Evolutionary conservation across 768 basidiomycete species (phyloP).

Genomic region (Trametes cingulata): DNA sequence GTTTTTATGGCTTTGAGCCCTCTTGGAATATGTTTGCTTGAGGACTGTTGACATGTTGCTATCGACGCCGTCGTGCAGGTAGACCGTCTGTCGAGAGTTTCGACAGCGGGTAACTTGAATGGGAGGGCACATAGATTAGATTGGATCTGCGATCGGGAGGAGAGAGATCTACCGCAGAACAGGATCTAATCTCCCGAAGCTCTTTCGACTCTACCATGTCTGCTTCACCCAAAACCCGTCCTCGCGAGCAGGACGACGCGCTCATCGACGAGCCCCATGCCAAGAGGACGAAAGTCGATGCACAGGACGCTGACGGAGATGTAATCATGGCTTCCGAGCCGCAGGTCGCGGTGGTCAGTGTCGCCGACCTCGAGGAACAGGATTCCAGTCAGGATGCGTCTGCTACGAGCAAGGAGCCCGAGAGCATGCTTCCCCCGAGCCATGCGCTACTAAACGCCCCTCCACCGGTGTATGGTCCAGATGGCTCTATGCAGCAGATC

Average conservation of each 20-base stretch:
- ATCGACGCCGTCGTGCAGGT: too few relatives aligned
- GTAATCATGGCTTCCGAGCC: constrained; percentile 19
- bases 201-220: constrained; percentile 12
- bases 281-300: constrained; percentile 41
- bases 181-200: constrained; percentile 17
- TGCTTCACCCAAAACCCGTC: constrained; percentile 21
- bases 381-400: constrained; percentile 1
- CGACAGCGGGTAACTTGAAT: background rate
- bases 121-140: constrained; percentile 1
- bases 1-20: constrained; percentile 62
- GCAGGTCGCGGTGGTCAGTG: constrained; percentile 13
- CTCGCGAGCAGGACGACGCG: constrained; percentile 28
- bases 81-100: too few relatives aligned
- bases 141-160: constrained; percentile 8
- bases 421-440: constrained; percentile 64
- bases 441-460: constrained; percentile 66
- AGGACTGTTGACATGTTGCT: constrained; percentile 38
- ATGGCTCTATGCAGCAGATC: constrained; percentile 56
- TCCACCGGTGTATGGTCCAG: constrained; percentile 48
- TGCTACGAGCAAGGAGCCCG: constrained; percentile 10
- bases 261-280: constrained; percentile 29
- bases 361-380: constrained; percentile 15
- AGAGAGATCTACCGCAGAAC: constrained; percentile 1
- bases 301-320: constrained; percentile 18
- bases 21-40: constrained; percentile 59